Conservation (phyloP, 345 rosid genomes). For the Stellera chamaejasme region DNA sequence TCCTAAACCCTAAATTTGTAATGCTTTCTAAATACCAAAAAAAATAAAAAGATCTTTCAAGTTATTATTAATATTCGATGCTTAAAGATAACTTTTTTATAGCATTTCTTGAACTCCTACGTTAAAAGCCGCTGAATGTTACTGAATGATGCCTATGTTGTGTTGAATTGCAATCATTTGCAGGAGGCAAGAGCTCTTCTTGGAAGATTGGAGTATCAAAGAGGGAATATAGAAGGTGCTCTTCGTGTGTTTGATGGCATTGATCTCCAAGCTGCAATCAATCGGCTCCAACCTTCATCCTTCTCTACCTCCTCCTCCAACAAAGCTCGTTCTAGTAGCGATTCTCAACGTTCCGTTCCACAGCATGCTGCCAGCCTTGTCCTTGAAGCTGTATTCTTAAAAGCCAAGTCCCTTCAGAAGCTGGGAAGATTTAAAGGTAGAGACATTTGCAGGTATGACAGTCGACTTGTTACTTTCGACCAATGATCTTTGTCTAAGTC, state of each 20-base stretch:
- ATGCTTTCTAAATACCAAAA: no score
- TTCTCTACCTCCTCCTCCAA: constrained; percentile 45
- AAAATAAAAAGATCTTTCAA: no score
- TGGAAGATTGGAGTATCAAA: constrained; percentile 86
- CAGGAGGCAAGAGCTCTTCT: constrained; percentile 98
- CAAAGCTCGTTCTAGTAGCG: constrained; percentile 44
- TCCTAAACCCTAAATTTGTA: no score
- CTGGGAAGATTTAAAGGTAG: constrained; percentile 72
- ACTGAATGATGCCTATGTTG: not conserved
- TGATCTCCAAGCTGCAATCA: constrained; percentile 84
- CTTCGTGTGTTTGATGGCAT: constrained; percentile 92
- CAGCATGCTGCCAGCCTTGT: constrained; percentile 84
- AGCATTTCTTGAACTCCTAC: no score
- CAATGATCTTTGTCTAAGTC: not conserved
- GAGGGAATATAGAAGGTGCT: constrained; percentile 91
- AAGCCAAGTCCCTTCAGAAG: constrained; percentile 90
- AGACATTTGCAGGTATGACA: not conserved
- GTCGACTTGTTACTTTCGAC: not conserved
- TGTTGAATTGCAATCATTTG: constrained; percentile 4
- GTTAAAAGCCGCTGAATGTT: not conserved
- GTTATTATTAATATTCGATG: no score
- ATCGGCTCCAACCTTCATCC: constrained; percentile 48
- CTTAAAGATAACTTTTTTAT: no score
- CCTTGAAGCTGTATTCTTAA: constrained; percentile 84
- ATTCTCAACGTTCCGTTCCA: constrained; percentile 36